Percentiles rank a stretch among this genome's conserved stretches.
phyloP scores from a whole-genome alignment of 2,329 filamentous ascomycete species.

The Alternaria gaisen region DNA sequence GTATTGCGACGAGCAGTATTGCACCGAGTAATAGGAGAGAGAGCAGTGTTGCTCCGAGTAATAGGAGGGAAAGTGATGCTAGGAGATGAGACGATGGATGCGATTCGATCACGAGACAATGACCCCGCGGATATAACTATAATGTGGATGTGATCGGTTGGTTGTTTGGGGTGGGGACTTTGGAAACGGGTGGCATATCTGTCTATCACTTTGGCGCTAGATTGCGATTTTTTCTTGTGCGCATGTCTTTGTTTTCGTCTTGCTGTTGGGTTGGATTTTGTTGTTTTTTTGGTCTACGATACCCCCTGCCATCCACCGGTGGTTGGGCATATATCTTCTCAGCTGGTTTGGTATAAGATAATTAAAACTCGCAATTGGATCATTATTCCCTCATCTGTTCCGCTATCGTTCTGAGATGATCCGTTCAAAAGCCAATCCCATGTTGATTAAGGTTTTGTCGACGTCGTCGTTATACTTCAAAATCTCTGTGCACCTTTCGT shows the following conservation, averaged over 20 bases:
- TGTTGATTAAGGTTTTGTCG: too few relatives aligned
- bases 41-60: conserved; percentile 16
- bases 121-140: neutral
- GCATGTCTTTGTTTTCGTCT: neutral
- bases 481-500: too few relatives aligned
- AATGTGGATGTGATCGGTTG: conserved; percentile 1
- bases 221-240: neutral
- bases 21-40: conserved; percentile 19
- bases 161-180: neutral
- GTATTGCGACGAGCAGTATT: conserved; percentile 16
- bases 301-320: conserved; percentile 20
- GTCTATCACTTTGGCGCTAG: conserved; percentile 6
- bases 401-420: too few relatives aligned
- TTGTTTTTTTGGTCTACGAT: conserved; percentile 14
- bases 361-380: too few relatives aligned
- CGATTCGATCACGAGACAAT: neutral
- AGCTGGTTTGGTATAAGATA: neutral
- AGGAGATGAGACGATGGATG: conserved; percentile 1
- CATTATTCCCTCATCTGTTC: too few relatives aligned
- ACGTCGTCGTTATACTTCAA: too few relatives aligned
- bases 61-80: conserved; percentile 16
- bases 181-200: neutral
- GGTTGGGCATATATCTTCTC: conserved; percentile 15
- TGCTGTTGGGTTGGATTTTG: neutral
- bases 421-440: too few relatives aligned